Base-by-base conservation (phyloP, 176 grass and related monocot genomes). In the Oryza officinalis region DNA sequence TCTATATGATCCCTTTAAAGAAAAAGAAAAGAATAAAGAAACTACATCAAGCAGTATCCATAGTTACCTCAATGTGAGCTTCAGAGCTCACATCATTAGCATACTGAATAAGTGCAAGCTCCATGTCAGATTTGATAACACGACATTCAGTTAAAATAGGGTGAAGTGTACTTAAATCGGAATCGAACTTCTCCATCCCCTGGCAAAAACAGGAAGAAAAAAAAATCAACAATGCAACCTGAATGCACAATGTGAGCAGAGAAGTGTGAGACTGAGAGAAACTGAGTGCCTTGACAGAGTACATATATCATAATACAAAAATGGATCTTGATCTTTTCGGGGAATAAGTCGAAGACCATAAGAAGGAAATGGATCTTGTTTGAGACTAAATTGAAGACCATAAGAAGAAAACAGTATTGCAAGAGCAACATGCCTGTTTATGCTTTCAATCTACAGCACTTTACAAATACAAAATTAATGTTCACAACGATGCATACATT, bases 1-100 rank as follows among this genome's bases (percentile, higher is more conserved):
- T 65, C 33, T 27, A 57, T 14, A 75, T 57, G 49, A 20, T 52
- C 17, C 49, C 17, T 52, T 52, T 52, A 22, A 57, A 22, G 6
- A 57, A 57, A 22, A n/a, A 1, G 1, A 11, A 43, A 69, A 38
- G 7, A 15, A 43, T 60, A 25, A 31, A 25, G 0, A 44, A 57
- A 57, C 59, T 41, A 13, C 1, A 6, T 13, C 26, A 79, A 79
- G 67, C n/a, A 9, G 26, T 13, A 81, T 27, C 31, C 6, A 3
- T 57, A 22, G 17, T 38, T 95, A 98, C 96, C 96, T 98, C 87
- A 81, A 98, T 85, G 59, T 98, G 96, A 74, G 96, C 96, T 86
- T 98, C 92, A 84, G 96, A 98, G 85, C 96, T 98, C 18, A 98
- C 91, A 80, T 98, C 91, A 88, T 95, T 98, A 63, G 96, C 93